Percentiles rank a stretch among this genome's conserved stretches.
These are phyloP conservation scores for Microbotryum silenes-acaulis DNA, from an alignment of 1,284 basidiomycete genomes.

Conservation along the genomic window DNA sequence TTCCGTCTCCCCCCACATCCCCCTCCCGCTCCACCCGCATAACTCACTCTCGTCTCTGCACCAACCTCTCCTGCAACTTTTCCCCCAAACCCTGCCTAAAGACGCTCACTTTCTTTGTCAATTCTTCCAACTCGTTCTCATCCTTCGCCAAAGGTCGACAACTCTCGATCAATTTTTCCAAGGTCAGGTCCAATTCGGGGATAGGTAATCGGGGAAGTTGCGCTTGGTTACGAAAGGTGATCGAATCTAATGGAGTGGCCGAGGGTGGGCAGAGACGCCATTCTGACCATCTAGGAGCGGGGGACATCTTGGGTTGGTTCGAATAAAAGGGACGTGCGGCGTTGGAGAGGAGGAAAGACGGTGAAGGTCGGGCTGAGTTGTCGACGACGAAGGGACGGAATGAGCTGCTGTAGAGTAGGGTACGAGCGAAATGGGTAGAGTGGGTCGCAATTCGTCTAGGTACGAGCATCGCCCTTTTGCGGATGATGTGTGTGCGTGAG, in stretches of 20 bases:
- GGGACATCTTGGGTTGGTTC: not conserved
- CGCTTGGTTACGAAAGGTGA: conserved; percentile 24
- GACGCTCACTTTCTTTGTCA: conserved; percentile 20
- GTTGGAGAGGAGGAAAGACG: no score
- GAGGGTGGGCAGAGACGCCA: conserved; percentile 31
- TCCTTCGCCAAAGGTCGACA: conserved; percentile 22
- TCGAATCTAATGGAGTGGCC: conserved; percentile 12
- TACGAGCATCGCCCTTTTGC: no score
- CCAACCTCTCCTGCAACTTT: conserved; percentile 28
- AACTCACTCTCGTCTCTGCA: conserved; percentile 21
- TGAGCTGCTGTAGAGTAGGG: no score
- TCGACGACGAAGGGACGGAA: no score
- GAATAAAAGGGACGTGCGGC: no score
- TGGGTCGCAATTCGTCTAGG: no score
- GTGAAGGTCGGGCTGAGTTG: no score
- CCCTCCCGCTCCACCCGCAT: no score
- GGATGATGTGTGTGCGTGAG: no score
- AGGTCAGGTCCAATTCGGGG: conserved; percentile 23
- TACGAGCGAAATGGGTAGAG: no score
- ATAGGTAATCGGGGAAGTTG: conserved; percentile 31
- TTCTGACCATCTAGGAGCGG: conserved; percentile 20
- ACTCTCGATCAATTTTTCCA: conserved; percentile 22
- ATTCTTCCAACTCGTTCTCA: conserved; percentile 7
- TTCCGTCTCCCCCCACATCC: not conserved
- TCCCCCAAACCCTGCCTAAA: conserved; percentile 19